Evolutionary conservation across 768 basidiomycete species (phyloP).

Genomic region (Lactarius pseudohatsudake): DNA sequence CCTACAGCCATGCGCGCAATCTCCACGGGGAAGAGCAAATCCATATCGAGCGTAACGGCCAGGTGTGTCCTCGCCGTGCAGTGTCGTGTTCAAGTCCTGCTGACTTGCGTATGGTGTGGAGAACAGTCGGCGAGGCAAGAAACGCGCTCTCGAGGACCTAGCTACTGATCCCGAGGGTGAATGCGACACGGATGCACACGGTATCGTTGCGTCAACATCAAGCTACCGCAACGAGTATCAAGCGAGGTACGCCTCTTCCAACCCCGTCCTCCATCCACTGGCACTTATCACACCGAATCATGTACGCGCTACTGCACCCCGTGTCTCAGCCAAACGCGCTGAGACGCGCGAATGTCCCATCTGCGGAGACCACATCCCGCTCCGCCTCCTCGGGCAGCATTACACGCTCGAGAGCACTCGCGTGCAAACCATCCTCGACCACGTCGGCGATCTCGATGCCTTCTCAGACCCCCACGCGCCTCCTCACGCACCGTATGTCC

Average conservation of each 20-base stretch:
- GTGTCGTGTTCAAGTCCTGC: not conserved
- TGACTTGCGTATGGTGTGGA: constrained; percentile 5
- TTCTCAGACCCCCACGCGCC: constrained; percentile 43
- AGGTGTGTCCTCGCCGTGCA: not conserved
- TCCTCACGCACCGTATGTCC: constrained; percentile 54
- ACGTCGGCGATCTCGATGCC: constrained; percentile 60
- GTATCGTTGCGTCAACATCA: constrained; percentile 11
- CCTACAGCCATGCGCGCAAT: not conserved
- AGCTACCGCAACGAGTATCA: not conserved
- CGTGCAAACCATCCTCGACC: constrained; percentile 63
- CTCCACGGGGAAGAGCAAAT: constrained; percentile 4
- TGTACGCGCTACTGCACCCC: not conserved
- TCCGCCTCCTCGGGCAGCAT: constrained; percentile 68
- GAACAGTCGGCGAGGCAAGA: constrained; percentile 17
- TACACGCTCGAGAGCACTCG: constrained; percentile 65
- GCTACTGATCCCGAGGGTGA: not conserved
- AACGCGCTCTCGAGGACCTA: not conserved
- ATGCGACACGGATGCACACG: not conserved
- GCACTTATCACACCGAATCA: not conserved
- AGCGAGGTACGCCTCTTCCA: constrained; percentile 16
- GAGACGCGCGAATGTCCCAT: constrained; percentile 76
- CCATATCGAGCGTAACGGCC: not conserved
- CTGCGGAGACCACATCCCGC: constrained; percentile 68
- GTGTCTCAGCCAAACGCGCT: constrained; percentile 59
- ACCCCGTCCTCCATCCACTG: not conserved